These are phyloP conservation scores for Zangia roseola DNA, from an alignment of 768 basidiomycete genomes.

Conservation along the genomic window DNA sequence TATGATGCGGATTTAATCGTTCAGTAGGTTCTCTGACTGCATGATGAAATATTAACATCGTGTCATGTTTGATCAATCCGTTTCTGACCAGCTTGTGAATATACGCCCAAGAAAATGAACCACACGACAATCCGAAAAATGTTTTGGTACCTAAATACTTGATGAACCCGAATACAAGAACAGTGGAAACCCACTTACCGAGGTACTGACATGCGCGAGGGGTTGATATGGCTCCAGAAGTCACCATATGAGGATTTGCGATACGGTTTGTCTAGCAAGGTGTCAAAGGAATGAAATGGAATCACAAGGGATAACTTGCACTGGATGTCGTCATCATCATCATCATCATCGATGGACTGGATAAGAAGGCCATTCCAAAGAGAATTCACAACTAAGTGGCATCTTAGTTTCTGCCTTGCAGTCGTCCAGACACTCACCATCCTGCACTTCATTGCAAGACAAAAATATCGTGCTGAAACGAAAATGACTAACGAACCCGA, in stretches of 20 bases:
- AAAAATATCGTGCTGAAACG: slow-evolving; percentile 69
- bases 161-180: not conserved
- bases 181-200: slow-evolving; percentile 37
- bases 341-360: slow-evolving; percentile 70
- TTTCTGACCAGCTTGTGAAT: slow-evolving; percentile 76
- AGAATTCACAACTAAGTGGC: slow-evolving; percentile 62
- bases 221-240: slow-evolving; percentile 74
- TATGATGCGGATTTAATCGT: slow-evolving; percentile 53
- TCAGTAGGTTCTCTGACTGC: slow-evolving; percentile 78
- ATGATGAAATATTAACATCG: slow-evolving; percentile 1
- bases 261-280: slow-evolving; percentile 62
- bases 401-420: slow-evolving; percentile 7
- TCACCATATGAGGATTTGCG: slow-evolving; percentile 47
- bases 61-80: not conserved
- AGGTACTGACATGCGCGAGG: slow-evolving; percentile 78
- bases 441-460: slow-evolving; percentile 82
- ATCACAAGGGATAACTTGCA: slow-evolving; percentile 43
- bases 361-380: slow-evolving; percentile 84
- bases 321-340: slow-evolving; percentile 75
- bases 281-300: slow-evolving; percentile 6
- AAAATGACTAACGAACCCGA: slow-evolving; percentile 1
- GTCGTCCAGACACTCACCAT: slow-evolving; percentile 48
- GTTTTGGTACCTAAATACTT: slow-evolving; percentile 70
- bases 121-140: slow-evolving; percentile 74
- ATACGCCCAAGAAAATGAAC: slow-evolving; percentile 74